Conservation (phyloP, 805 yeast genomes). For the Kuraishia molischiana region DNA sequence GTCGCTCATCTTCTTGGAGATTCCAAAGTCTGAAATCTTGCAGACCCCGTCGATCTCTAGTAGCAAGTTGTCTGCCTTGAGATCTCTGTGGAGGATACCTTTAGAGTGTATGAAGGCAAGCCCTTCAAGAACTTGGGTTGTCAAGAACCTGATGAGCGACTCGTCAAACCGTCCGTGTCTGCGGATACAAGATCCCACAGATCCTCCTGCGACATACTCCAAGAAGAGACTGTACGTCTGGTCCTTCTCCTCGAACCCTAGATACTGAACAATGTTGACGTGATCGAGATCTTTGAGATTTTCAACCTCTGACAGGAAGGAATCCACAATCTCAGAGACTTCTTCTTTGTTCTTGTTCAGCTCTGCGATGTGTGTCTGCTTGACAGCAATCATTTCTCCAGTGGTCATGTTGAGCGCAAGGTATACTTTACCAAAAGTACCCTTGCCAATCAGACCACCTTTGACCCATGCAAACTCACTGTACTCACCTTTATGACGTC, state of each 20-base stretch:
- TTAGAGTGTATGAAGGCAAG: constrained; percentile 77
- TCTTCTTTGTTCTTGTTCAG: neutral
- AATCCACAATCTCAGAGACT: constrained; percentile 36
- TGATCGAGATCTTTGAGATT: constrained; percentile 93
- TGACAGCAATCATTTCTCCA: constrained; percentile 98
- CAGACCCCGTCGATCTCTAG: constrained; percentile 89
- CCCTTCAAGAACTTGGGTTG: constrained; percentile 75
- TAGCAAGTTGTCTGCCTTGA: constrained; percentile 87
- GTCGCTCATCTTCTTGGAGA: constrained; percentile 76
- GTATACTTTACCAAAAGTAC: constrained; percentile 92
- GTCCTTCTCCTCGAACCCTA: constrained; percentile 79
- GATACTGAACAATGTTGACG: constrained; percentile 86
- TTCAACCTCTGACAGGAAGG: constrained; percentile 83
- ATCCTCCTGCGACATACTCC: constrained; percentile 97
- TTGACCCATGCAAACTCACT: constrained; percentile 95
- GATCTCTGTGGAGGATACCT: constrained; percentile 87
- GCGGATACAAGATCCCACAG: constrained; percentile 79
- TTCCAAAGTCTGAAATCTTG: constrained; percentile 95
- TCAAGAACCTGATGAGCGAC: constrained; percentile 57
- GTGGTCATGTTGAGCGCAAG: constrained; percentile 90
- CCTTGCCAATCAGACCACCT: constrained; percentile 94
- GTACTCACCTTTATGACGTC: constrained; percentile 55
- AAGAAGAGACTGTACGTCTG: constrained; percentile 76
- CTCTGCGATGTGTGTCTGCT: constrained; percentile 33
- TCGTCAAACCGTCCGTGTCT: constrained; percentile 83